phyloP scores from a whole-genome alignment of 225 moss, liverwort and hornwort species.

The Pseudisothecium myosuroides region DNA sequence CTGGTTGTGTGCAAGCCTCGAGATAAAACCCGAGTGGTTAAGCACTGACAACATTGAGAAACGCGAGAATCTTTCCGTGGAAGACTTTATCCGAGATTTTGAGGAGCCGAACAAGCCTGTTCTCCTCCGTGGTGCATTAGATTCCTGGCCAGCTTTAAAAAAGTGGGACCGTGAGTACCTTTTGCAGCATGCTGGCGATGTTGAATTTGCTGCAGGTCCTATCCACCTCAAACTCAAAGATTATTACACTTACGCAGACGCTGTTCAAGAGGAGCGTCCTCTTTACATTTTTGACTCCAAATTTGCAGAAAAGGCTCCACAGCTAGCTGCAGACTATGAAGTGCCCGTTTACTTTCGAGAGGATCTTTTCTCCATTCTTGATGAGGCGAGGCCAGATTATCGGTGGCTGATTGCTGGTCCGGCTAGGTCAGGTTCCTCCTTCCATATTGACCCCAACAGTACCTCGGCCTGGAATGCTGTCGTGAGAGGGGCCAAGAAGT shows the following conservation, averaged over 20 bases:
- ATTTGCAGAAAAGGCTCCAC: constrained; percentile 69
- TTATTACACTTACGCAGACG: constrained; percentile 62
- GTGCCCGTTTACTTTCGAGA: constrained; percentile 64
- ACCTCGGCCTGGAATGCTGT: constrained; percentile 99
- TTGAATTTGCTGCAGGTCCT: constrained; percentile 69
- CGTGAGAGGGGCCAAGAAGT: constrained; percentile 81
- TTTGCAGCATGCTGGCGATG: constrained; percentile 16
- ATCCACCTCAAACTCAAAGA: constrained; percentile 55
- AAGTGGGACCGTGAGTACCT: constrained; percentile 78
- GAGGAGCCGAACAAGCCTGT: constrained; percentile 92
- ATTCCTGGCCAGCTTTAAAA: constrained; percentile 61
- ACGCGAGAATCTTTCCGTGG: constrained; percentile 39
- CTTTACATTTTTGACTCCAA: constrained; percentile 85
- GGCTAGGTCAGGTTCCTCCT: constrained; percentile 86
- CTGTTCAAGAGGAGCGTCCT: constrained; percentile 76
- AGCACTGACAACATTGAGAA: constrained; percentile 60
- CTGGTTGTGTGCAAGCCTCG: constrained; percentile 91
- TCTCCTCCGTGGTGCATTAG: constrained; percentile 45
- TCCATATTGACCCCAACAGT: constrained; percentile 90
- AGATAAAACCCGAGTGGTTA: constrained; percentile 79
- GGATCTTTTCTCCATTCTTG: constrained; percentile 75
- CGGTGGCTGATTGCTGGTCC: constrained; percentile 92
- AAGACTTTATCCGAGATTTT: constrained; percentile 65
- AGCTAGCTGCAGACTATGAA: constrained; percentile 64
- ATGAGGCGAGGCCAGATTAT: constrained; percentile 66